A percentile compares a stretch with the other conserved stretches of the same genome.
These are phyloP conservation scores for Leccinum fibrillosum DNA, from an alignment of 768 basidiomycete species.

Conservation along the genomic window DNA sequence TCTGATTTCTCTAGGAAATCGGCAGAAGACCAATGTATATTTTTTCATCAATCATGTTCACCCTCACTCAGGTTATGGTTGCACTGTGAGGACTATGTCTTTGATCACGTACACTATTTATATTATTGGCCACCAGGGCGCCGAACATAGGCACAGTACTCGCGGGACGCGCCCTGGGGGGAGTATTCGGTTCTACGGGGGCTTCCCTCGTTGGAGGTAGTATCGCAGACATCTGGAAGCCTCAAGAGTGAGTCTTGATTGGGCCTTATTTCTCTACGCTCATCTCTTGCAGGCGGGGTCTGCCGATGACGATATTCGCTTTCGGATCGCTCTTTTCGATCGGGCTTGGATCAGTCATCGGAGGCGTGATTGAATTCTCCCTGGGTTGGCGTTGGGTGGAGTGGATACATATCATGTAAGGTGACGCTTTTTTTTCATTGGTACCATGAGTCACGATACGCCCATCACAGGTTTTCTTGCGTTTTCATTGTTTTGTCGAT, in stretches of 20 bases:
- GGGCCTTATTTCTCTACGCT: not conserved
- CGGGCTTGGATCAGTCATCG: conserved; percentile 60
- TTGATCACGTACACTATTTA: not conserved
- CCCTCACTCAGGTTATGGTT: conserved; percentile 46
- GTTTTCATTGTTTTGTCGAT: conserved; percentile 47
- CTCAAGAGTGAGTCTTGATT: conserved; percentile 47
- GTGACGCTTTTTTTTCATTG: not conserved
- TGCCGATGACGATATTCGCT: conserved; percentile 75
- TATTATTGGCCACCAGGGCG: conserved; percentile 25
- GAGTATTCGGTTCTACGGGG: conserved; percentile 61
- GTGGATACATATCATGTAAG: conserved; percentile 69
- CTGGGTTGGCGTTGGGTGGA: conserved; percentile 81
- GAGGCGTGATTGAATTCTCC: conserved; percentile 60
- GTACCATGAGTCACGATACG: not conserved
- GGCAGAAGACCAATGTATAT: conserved; percentile 62
- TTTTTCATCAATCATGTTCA: conserved; percentile 46
- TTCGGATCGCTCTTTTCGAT: conserved; percentile 53
- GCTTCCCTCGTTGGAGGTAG: conserved; percentile 68
- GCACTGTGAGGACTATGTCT: conserved; percentile 23
- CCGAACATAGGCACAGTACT: conserved; percentile 54
- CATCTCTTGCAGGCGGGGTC: conserved; percentile 50
- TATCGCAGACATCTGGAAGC: conserved; percentile 64
- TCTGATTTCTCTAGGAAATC: conserved; percentile 44
- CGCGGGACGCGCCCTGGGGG: conserved; percentile 56
- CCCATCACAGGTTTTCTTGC: conserved; percentile 44